Percentiles rank a stretch among this genome's conserved stretches.
phyloP scores from a whole-genome alignment of 345 rosid species.

The Ailanthus altissimus region DNA sequence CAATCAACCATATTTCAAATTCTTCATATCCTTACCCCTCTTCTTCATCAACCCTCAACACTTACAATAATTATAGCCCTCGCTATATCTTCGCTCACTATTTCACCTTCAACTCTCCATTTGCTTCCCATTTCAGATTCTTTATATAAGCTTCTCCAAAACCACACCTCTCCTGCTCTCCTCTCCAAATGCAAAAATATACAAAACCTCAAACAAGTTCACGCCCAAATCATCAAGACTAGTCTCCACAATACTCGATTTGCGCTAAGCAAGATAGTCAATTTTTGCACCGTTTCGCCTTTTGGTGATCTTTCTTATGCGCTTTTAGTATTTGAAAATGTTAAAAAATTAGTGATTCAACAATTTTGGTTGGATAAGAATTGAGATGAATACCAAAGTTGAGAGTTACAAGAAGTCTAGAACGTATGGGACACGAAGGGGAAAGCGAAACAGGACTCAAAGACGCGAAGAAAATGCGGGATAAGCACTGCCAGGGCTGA shows the following conservation, averaged over 20 bases:
- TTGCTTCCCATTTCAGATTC: slow-evolving; percentile 61
- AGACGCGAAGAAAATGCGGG: too few species aligned
- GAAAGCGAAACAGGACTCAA: too few species aligned
- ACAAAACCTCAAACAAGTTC: slow-evolving; percentile 51
- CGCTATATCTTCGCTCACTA: too few species aligned
- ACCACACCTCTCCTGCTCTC: slow-evolving; percentile 61
- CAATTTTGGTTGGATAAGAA: too few species aligned
- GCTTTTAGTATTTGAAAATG: slow-evolving; percentile 50
- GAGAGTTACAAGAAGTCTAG: too few species aligned
- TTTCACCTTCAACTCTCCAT: slow-evolving; percentile 32
- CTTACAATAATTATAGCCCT: slow-evolving; percentile 19
- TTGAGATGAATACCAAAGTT: too few species aligned
- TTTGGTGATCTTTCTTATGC: slow-evolving; percentile 61
- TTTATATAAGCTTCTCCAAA: slow-evolving; percentile 56
- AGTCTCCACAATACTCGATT: slow-evolving; percentile 77
- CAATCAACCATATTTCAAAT: slow-evolving; percentile 13
- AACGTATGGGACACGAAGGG: too few species aligned
- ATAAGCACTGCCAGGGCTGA: too few species aligned
- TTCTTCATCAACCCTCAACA: not conserved
- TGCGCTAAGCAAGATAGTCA: slow-evolving; percentile 67
- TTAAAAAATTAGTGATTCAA: too few species aligned
- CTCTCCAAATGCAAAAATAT: slow-evolving; percentile 56
- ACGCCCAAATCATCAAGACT: slow-evolving; percentile 59
- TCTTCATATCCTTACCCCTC: not conserved
- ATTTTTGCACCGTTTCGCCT: slow-evolving; percentile 60